Base-by-base conservation (phyloP, 2,329 filamentous ascomycete species). In the Botrytis medusae region DNA sequence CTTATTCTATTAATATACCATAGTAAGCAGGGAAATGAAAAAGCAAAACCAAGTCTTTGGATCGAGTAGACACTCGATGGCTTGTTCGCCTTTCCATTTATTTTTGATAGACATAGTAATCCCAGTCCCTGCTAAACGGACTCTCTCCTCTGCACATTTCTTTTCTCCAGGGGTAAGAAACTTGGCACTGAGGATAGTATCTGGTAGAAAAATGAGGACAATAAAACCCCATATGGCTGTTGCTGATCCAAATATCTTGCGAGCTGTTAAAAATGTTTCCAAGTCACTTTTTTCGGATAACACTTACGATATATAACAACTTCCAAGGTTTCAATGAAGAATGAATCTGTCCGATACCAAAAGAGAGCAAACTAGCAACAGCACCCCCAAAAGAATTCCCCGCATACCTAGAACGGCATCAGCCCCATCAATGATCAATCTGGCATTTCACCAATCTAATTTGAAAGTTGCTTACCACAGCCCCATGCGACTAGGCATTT, bases 31-130 rank as follows among this genome's bases (percentile, higher is more conserved):
- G 34, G 85, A 84, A 34, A 91, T 84, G 2, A 81, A 82, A 73
- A 88, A 84, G 63, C 91, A 84, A 65, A 90, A 81, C 44, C 75
- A 91, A 0, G 87, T 88, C 79, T 90, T 90, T 4, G 87, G 87
- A 75, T 77, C 89, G 16, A 82, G 71, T 0, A 90, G 78, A 67
- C 87, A 88, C 79, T 90, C 88, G 8, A 80, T 73, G 42, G 85
- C 80, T 77, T 91, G 89, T 3, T 84, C 81, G 3, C 69, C 62
- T 51, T 78, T 77, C 83, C 84, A 85, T 70, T 82, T 84, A 84
- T 86, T 90, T 16, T 76, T 79, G 1, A 84, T 80, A 18, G 85
- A 84, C 46, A 86, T 84, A 0, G 86, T 88, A 25, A 80, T 81
- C 0, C 87, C 88, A 1, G 86, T 87, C 22, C 87, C 87, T 0